Base-by-base conservation (phyloP, 1,284 basidiomycete species). In the Boletus semigastroideus region DNA sequence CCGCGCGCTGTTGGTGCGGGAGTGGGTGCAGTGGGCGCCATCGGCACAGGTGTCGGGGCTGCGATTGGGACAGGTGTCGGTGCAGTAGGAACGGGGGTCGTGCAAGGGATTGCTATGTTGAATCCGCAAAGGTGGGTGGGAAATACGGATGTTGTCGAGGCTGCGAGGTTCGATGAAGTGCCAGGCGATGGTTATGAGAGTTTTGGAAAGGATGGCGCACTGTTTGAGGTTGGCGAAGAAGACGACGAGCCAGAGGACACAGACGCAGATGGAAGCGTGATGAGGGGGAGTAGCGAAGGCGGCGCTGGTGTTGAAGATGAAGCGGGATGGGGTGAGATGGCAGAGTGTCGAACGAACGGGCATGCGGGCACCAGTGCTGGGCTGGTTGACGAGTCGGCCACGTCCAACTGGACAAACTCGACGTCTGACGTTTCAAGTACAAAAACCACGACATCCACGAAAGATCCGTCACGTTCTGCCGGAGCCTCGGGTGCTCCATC, bases 91-190 rank as follows among this genome's bases (percentile, higher is more conserved):
- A 85, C 76, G 1, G 90, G 87, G 12, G 90, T 92, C 1, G 91
- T 87, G 11, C 88, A 90, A 52, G 92, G 92, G 1, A 85, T 93
- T 34, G 74, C 84, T 1, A 94, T 93, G 91, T 74, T 93, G 25
- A 94, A 94, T 63, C 92, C 92, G 0, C 84, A 88, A 62, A 78
- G 87, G 45, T 94, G 90, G 92, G 83, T 73, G 16, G 75, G 72
- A 14, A 69, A 66, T 12, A 61, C 46, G 9, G 57, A 49, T 38
- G 62, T 54, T 38, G 59, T 36, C 10, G 37, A 27, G 7, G 48
- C 16, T 22, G 39, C 9, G 8, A 41, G 10, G 5, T 16, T 3
- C 9, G 20, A 4, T 11, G 28, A 11, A 10, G 22, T 6, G 3
- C 48, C 46, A 16, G 46, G 44, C 0, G n/a, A 45, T 5, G 63